Percentiles rank a stretch among this genome's conserved stretches.
These are phyloP conservation scores for Penicillium cosmopolitanum DNA, from an alignment of 495 filamentous ascomycete genomes.

Conservation along the genomic window DNA sequence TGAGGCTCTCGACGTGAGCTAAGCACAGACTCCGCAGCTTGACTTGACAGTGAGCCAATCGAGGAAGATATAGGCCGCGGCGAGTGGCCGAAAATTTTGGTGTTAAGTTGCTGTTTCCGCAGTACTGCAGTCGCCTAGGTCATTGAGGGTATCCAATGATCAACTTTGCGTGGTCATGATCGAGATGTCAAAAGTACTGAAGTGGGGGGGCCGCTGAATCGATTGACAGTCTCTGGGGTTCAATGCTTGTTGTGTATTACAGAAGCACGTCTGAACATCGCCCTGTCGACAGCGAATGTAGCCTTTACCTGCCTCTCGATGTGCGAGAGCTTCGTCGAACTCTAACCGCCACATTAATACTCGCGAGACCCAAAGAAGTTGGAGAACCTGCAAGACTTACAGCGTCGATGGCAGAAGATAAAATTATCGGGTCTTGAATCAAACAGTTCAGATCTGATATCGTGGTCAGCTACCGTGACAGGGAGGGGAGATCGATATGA, in stretches of 20 bases:
- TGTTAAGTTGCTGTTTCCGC: not conserved
- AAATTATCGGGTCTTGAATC: not conserved
- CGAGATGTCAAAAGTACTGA: conserved; percentile 5
- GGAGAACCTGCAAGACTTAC: not conserved
- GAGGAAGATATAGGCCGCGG: not conserved
- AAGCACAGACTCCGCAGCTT: not conserved
- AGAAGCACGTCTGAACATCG: not conserved
- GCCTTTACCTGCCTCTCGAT: not conserved
- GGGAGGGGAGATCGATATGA: not conserved
- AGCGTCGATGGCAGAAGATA: not conserved
- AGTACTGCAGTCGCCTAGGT: not conserved
- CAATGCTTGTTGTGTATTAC: not conserved
- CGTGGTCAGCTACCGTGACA: not conserved
- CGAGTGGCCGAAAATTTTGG: not conserved
- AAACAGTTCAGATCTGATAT: not conserved
- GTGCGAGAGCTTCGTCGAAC: not conserved
- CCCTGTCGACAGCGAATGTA: not conserved
- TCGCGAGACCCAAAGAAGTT: not conserved
- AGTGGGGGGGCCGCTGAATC: conserved; percentile 2
- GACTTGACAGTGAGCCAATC: not conserved
- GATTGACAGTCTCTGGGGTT: not conserved
- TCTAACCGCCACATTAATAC: not conserved
- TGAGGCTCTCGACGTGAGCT: not conserved
- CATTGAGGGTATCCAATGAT: not conserved
- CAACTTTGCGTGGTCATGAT: conserved; percentile 2